Percentiles rank a stretch among this genome's conserved stretches.
phyloP scores from a whole-genome alignment of 2,329 filamentous ascomycete species.

The Paraphoma sp. region DNA sequence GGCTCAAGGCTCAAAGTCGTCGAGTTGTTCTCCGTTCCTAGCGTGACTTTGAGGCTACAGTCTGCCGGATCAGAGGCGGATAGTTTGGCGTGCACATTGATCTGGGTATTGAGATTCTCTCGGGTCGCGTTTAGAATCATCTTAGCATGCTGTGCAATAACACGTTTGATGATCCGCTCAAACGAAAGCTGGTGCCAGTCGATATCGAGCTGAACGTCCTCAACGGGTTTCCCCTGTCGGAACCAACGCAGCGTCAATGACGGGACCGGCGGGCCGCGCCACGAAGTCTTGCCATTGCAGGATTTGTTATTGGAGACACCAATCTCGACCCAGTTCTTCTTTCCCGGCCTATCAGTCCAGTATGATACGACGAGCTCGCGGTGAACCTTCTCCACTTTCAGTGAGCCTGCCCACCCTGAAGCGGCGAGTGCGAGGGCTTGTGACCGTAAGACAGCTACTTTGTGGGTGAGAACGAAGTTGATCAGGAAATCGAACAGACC shows the following conservation, averaged over 20 bases:
- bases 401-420: conserved; percentile 76
- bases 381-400: conserved; percentile 80
- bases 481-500: conserved; percentile 89
- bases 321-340: conserved; percentile 91
- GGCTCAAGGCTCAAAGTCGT: conserved; percentile 74
- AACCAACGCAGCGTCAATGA: conserved; percentile 78
- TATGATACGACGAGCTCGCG: conserved; percentile 88
- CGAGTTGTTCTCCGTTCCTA: conserved; percentile 66
- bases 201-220: conserved; percentile 70
- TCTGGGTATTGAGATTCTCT: conserved; percentile 63
- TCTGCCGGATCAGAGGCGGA: conserved; percentile 69
- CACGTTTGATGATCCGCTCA: conserved; percentile 73
- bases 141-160: conserved; percentile 77
- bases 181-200: conserved; percentile 73
- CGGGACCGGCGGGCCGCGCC: conserved; percentile 41
- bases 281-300: conserved; percentile 42
- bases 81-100: conserved; percentile 64
- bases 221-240: conserved; percentile 77
- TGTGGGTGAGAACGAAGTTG: conserved; percentile 86
- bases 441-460: conserved; percentile 80
- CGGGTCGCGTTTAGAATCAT: conserved; percentile 70
- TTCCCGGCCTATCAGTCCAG: conserved; percentile 74
- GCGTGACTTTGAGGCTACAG: conserved; percentile 71
- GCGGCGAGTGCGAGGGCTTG: conserved; percentile 76
- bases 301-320: conserved; percentile 73